Evolutionary conservation across 768 basidiomycete species (phyloP), one percentile per base, ranked within the genome.

Genomic region (Cystobasidium ongulense): DNA sequence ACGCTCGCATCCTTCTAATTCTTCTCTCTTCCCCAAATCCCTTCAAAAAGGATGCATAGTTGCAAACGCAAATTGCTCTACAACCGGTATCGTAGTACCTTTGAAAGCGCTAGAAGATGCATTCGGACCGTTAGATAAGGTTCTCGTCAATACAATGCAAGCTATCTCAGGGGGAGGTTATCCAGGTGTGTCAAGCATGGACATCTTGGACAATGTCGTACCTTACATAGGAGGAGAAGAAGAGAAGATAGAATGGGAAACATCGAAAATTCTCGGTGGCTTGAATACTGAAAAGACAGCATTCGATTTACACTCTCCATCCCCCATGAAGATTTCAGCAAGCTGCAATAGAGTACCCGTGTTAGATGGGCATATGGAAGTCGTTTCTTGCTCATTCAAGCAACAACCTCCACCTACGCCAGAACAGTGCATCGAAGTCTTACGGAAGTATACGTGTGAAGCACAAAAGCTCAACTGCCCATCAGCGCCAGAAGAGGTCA

Each of bases 231-330:
- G 86, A 21, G 92, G 94, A 62, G 95, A 97, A 80, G 83, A 84
- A 77, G 96, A 98, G 80, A 99, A 98, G 81, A 92, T 98, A 76
- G 95, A 99, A 81, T 99, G 96, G 96, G 96, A 99, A 83, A 89
- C 91, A 5, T 86, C 90, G 78, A 99, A 98, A 84, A 99, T 99
- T 78, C 87, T 99, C 25, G 95, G 96, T 27, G 92, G 89, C 1
- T 78, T 97, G 72, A 78, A 83, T 1, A 83, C 86, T 29, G 84
- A 84, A 62, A 76, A 80, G 4, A 86, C 85, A 72, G 78, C 85
- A 13, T 98, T 96, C 81, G 94, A 96, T 80, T 88, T 91, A 86
- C 92, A 92, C 82, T 82, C 87, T 0, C 79, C 80, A n/a, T 84
- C 87, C 46, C 91, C 92, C 0, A 83, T 99, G n/a, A 88, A 88